Conservation (phyloP, 306 rosid species). For the Corylus heterophylla region DNA sequence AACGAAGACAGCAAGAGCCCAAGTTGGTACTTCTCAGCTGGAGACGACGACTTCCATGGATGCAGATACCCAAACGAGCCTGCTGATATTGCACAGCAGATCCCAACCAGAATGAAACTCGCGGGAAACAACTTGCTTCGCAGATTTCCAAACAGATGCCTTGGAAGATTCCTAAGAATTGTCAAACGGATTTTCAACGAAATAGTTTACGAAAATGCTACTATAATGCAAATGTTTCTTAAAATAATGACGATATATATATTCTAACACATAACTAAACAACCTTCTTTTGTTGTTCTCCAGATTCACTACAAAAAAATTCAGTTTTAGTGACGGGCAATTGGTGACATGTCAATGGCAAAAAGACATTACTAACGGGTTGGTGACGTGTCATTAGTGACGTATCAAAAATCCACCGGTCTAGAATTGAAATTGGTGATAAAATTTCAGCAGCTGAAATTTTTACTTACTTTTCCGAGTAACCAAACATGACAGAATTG, state of each 20-base stretch:
- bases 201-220: not conserved
- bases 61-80: constrained; percentile 85
- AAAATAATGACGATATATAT: too few relatives aligned
- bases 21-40: constrained; percentile 80
- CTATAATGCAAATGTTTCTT: not conserved
- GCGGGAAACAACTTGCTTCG: constrained; percentile 99
- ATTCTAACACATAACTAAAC: too few relatives aligned
- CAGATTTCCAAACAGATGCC: constrained; percentile 97
- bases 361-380: too few relatives aligned
- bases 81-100: constrained; percentile 65
- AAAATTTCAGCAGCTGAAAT: not conserved
- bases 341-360: too few relatives aligned
- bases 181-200: not conserved
- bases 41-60: constrained; percentile 80
- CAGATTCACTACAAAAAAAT: too few relatives aligned
- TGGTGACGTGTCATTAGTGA: too few relatives aligned
- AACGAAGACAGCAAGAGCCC: constrained; percentile 84
- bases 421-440: too few relatives aligned
- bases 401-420: too few relatives aligned
- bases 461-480: not conserved
- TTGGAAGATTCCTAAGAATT: constrained; percentile 72
- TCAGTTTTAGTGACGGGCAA: too few relatives aligned
- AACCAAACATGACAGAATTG: not conserved
- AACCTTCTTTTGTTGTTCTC: too few relatives aligned
- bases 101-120: constrained; percentile 72